These are phyloP conservation scores for Dactylellina drechsleri DNA, from an alignment of 2,329 filamentous ascomycete genomes.

Conservation along the genomic window DNA sequence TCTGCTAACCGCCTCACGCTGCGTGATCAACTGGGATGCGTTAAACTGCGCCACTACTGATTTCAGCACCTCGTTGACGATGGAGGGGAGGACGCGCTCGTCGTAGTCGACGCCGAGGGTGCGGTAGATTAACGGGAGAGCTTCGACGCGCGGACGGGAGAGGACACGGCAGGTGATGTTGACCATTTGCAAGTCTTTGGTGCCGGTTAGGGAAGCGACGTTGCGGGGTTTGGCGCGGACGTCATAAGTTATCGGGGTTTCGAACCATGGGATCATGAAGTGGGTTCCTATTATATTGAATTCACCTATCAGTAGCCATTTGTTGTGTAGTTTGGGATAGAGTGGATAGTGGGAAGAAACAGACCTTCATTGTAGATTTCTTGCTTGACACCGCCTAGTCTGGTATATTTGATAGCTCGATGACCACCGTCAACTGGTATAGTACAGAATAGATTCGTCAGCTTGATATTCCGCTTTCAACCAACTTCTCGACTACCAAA, in stretches of 20 bases:
- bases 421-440: conserved; percentile 90
- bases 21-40: conserved; percentile 95
- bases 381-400: conserved; percentile 89
- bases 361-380: conserved; percentile 95
- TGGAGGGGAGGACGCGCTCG: conserved; percentile 93
- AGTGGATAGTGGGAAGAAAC: neutral
- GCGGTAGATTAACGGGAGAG: conserved; percentile 95
- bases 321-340: neutral
- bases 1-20: conserved; percentile 94
- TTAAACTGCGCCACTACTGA: conserved; percentile 99
- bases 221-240: conserved; percentile 97
- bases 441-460: neutral
- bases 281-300: conserved; percentile 75
- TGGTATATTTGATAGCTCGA: conserved; percentile 97
- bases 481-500: too few relatives aligned
- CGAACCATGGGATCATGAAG: conserved; percentile 93
- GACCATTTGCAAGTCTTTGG: conserved; percentile 99
- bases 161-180: conserved; percentile 99
- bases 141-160: conserved; percentile 84
- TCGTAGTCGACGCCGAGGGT: conserved; percentile 96
- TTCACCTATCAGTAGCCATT: neutral
- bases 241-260: conserved; percentile 95
- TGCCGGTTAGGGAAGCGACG: conserved; percentile 94
- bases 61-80: conserved; percentile 98
- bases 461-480: neutral